Conservation (phyloP, 2,329 filamentous ascomycete species). For the Amesomyces nigricolor region DNA sequence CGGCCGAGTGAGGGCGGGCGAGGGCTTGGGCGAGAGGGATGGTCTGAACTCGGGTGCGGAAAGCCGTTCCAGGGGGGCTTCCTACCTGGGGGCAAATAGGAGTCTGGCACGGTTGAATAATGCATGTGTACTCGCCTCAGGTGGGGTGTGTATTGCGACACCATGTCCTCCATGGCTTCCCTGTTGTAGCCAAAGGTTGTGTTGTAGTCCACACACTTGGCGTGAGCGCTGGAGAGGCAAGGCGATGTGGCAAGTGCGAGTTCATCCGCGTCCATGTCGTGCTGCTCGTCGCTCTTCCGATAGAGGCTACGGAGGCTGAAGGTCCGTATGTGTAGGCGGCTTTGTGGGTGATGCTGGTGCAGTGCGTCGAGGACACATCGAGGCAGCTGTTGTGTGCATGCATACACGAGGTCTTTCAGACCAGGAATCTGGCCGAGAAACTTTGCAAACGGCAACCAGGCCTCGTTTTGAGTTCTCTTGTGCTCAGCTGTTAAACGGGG, state of each 20-base stretch:
- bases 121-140: neutral
- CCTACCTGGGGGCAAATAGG: neutral
- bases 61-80: neutral
- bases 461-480: constrained; percentile 6
- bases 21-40: neutral
- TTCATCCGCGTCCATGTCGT: constrained; percentile 5
- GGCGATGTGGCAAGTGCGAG: constrained; percentile 4
- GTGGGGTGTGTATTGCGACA: neutral
- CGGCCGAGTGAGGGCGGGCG: neutral
- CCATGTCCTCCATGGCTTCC: neutral
- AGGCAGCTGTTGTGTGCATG: neutral
- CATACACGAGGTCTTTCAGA: constrained; percentile 7
- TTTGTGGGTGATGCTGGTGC: constrained; percentile 1
- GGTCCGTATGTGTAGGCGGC: constrained; percentile 8
- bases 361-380: constrained; percentile 4
- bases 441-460: constrained; percentile 7
- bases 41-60: neutral
- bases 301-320: constrained; percentile 9
- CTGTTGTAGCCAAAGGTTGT: neutral
- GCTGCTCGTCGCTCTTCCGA: neutral
- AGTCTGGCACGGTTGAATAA: neutral
- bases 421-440: constrained; percentile 6
- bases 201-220: neutral
- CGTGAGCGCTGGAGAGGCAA: constrained; percentile 6
- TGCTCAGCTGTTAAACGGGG: neutral